Conservation (phyloP, 257 asterid genomes). For the Nicotiana attenuata region DNA sequence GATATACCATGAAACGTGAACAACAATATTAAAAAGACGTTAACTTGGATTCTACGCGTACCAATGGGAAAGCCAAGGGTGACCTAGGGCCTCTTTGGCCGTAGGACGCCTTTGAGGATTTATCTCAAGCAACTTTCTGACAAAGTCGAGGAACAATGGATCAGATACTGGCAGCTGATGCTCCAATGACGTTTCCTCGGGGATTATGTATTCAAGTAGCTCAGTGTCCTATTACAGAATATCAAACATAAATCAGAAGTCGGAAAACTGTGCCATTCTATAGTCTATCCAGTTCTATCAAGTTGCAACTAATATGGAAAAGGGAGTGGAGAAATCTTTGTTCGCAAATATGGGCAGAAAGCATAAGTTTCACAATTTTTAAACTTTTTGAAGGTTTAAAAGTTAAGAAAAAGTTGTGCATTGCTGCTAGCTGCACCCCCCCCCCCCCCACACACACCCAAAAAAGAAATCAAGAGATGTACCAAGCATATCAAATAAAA, state of each 20-base stretch:
- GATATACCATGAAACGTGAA: not conserved
- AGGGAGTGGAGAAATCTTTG: not conserved
- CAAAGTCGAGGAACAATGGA: conserved; percentile 47
- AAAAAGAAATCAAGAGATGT: too few species aligned
- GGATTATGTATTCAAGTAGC: conserved; percentile 61
- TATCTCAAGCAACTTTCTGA: conserved; percentile 59
- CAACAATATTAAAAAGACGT: not conserved
- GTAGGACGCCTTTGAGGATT: conserved; percentile 66
- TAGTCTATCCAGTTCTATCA: not conserved
- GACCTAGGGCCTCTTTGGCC: conserved; percentile 65
- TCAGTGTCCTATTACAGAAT: conserved; percentile 46
- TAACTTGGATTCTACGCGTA: conserved; percentile 15
- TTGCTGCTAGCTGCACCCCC: not conserved
- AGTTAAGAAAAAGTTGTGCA: not conserved
- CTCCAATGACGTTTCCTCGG: conserved; percentile 64
- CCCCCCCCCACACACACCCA: too few species aligned
- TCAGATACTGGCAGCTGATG: conserved; percentile 61
- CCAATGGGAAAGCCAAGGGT: conserved; percentile 67
- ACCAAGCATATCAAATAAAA: not conserved
- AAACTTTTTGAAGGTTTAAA: not conserved
- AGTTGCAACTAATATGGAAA: not conserved
- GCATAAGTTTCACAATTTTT: not conserved
- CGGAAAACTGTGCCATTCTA: not conserved
- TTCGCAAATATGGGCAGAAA: not conserved
- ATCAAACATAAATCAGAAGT: not conserved